Percentiles rank a stretch among this genome's conserved stretches.
These are phyloP conservation scores for Eudorina sp. DNA, from an alignment of 139 green algal genomes.

Conservation along the genomic window DNA sequence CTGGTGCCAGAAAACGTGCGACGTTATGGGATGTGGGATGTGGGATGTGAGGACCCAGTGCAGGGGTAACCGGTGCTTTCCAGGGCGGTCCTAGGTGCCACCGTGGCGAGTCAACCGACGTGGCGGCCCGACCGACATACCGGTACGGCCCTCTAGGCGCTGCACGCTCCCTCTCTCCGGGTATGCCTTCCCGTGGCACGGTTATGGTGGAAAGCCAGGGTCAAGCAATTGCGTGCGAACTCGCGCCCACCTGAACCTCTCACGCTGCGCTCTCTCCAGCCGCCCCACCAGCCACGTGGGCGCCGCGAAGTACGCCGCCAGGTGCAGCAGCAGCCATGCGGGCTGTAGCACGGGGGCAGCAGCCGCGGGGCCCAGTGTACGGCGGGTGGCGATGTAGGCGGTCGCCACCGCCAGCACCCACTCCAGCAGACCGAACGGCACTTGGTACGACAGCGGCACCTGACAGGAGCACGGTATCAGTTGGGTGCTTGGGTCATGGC, in stretches of 20 bases:
- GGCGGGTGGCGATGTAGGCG: neutral
- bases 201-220: neutral
- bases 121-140: too few relatives aligned
- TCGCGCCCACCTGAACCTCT: neutral
- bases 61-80: too few relatives aligned
- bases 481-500: too few relatives aligned
- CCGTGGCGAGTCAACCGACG: neutral
- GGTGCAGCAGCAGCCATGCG: conserved; percentile 22
- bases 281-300: neutral
- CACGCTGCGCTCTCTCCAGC: neutral
- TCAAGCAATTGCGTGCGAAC: too few relatives aligned
- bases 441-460: conserved; percentile 4
- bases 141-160: too few relatives aligned
- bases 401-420: neutral
- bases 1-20: too few relatives aligned
- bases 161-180: too few relatives aligned
- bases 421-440: conserved; percentile 29
- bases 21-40: too few relatives aligned
- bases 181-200: too few relatives aligned
- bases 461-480: too few relatives aligned
- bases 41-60: too few relatives aligned
- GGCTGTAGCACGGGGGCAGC: neutral
- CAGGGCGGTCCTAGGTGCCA: too few relatives aligned
- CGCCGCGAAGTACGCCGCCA: conserved; percentile 2
- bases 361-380: conserved; percentile 14